Evolutionary conservation across 2,329 filamentous ascomycete genomes (phyloP), one percentile per base, ranked within the genome.

Genomic region (Apiospora kogelbergensis): DNA sequence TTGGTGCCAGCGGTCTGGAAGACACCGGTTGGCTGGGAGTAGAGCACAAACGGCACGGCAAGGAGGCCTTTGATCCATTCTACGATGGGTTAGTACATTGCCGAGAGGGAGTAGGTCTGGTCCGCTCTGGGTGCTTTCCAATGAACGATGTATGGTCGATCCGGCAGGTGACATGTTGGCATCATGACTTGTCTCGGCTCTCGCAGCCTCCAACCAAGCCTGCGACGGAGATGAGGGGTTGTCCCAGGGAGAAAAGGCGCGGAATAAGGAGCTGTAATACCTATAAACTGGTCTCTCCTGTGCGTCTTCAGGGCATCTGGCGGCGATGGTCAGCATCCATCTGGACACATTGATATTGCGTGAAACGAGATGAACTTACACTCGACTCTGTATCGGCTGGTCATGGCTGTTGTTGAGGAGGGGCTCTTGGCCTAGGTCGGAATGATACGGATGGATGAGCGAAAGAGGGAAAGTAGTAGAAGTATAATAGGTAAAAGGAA

Each of bases 61-160:
- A 98, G 85, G 4, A 98, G 88, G 46, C 92, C 93, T 82, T 99
- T 98, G 85, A 98, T 93, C 95, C 95, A 98, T 91, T 97, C 94
- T 90, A 17, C 53, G 26, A 65, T 13, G 7, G 40, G 63, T 45
- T 65, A 45, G 63, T 65, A 42, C 11, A 44, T 20, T 42, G 15
- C n/a, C 17, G 63, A 44, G 42, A 10, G 42, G 17, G n/a, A n/a
- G n/a, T n/a, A n/a, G 37, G 26, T 65, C 17, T 44, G 15, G 42
- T 26, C 40, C 22, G 63, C 40, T 44, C 40, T 44, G 63, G 42
- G 42, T 65, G 63, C 42, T 65, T 65, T 65, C 63, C 63, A 20
- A 26, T 26, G 26, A 20, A 26, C 20, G 26, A 42, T 26, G 11
- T 33, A 65, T n/a, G 53, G 53, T 37, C 53, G 53, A 33, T 37